A percentile compares a stretch with the other conserved stretches of the same genome.
Evolutionary conservation across 2,329 filamentous ascomycete species (phyloP).

Genomic region (Colletotrichum noveboracense): DNA sequence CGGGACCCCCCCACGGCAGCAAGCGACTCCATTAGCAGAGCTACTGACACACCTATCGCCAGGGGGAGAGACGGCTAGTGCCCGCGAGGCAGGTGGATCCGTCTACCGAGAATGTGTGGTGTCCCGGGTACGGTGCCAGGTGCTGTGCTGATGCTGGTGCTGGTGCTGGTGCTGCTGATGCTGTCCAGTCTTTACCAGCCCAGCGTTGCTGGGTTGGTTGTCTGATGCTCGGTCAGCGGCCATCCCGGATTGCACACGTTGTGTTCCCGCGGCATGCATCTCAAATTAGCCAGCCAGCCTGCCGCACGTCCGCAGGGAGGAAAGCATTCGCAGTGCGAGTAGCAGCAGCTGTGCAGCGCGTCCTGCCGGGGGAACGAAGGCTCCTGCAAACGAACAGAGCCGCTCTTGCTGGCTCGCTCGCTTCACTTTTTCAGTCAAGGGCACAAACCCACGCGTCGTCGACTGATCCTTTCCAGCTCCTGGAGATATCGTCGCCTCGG

Average conservation of each 20-base stretch:
- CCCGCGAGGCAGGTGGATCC: slow-evolving; percentile 1
- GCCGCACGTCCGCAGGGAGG: neutral
- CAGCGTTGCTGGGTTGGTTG: neutral
- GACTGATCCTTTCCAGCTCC: neutral
- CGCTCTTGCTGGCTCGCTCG: neutral
- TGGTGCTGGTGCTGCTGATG: neutral
- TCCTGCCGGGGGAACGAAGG: neutral
- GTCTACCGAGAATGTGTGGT: neutral
- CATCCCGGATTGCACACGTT: neutral
- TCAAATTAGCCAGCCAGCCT: neutral
- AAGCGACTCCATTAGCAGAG: neutral
- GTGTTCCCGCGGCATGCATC: neutral
- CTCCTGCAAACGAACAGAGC: neutral
- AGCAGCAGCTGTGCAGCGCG: neutral
- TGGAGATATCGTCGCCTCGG: neutral
- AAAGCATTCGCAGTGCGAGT: neutral
- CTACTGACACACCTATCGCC: neutral
- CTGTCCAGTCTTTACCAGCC: neutral
- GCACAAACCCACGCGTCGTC: neutral
- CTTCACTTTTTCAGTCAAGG: neutral
- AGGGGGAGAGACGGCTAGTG: neutral
- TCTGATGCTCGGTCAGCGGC: neutral
- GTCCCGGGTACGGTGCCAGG: neutral
- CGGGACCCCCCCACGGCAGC: neutral
- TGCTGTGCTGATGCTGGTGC: neutral